phyloP scores from a whole-genome alignment of 768 basidiomycete genomes.

The Coprinopsis strossmayeri region DNA sequence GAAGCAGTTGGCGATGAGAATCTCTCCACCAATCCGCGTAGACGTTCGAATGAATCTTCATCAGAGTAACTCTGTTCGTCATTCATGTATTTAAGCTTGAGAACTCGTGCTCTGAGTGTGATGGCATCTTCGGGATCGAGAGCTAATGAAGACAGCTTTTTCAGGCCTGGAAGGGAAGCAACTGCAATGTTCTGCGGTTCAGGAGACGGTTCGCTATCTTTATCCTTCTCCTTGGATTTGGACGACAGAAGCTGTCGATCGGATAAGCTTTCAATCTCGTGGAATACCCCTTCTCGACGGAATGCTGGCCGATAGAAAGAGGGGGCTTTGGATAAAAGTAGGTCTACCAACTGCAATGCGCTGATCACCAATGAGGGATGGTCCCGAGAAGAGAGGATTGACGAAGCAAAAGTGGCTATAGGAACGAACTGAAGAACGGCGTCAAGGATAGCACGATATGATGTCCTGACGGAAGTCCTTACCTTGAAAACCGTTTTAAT shows the following conservation, averaged over 20 bases:
- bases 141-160: constrained; percentile 61
- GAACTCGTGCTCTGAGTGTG: constrained; percentile 84
- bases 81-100: constrained; percentile 75
- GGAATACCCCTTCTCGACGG: constrained; percentile 92
- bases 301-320: constrained; percentile 83
- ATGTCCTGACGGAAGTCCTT: constrained; percentile 21
- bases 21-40: constrained; percentile 58
- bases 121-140: constrained; percentile 87
- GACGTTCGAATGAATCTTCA: constrained; percentile 56
- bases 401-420: constrained; percentile 91
- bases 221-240: constrained; percentile 29
- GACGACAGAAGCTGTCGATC: constrained; percentile 48
- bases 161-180: constrained; percentile 53
- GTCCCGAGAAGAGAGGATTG: constrained; percentile 89
- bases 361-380: constrained; percentile 81
- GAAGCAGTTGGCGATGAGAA: constrained; percentile 48
- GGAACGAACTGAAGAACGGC: constrained; percentile 68
- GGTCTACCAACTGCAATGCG: constrained; percentile 89
- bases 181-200: constrained; percentile 31
- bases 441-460: constrained; percentile 3
- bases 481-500: constrained; percentile 76
- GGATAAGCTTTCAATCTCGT: constrained; percentile 83
- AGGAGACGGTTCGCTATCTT: constrained; percentile 6
- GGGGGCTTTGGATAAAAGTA: constrained; percentile 80
- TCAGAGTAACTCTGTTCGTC: constrained; percentile 49